phyloP scores from a whole-genome alignment of 2,329 filamentous ascomycete species.

The Grosmannia huntii region DNA sequence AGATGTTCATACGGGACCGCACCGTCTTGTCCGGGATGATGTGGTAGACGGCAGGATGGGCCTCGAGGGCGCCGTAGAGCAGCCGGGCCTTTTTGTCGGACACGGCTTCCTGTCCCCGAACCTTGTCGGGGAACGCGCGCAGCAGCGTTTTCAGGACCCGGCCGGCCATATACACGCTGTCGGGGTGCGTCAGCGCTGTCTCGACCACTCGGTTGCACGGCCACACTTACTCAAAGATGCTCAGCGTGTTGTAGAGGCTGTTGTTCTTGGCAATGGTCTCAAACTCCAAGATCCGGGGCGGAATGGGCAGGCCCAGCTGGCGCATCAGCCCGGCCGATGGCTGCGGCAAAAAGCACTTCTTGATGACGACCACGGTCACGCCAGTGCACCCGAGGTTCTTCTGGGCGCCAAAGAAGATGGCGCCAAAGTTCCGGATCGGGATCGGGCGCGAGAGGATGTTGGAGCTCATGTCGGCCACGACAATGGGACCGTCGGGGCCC shows the following conservation, averaged over 20 bases:
- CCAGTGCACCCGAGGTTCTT: conserved; percentile 87
- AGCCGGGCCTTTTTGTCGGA: conserved; percentile 61
- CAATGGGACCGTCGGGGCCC: conserved; percentile 50
- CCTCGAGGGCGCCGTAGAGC: conserved; percentile 69
- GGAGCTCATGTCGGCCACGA: conserved; percentile 87
- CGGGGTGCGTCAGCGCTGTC: not conserved
- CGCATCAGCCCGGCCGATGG: conserved; percentile 59
- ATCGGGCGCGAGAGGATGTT: conserved; percentile 80
- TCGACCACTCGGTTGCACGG: not conserved
- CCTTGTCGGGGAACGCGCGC: conserved; percentile 49
- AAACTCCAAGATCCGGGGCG: conserved; percentile 71
- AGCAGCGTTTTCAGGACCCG: conserved; percentile 72
- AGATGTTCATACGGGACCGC: conserved; percentile 89
- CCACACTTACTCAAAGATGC: conserved; percentile 62
- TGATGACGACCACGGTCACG: conserved; percentile 74
- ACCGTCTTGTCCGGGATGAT: conserved; percentile 63
- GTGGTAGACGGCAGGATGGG: conserved; percentile 57
- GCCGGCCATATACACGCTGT: conserved; percentile 75
- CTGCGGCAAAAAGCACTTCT: conserved; percentile 66
- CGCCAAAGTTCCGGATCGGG: conserved; percentile 64
- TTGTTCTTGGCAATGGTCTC: conserved; percentile 84
- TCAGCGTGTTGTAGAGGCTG: conserved; percentile 89
- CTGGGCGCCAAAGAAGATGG: conserved; percentile 86
- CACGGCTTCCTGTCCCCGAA: conserved; percentile 63
- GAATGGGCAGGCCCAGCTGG: conserved; percentile 61